A percentile compares a stretch with the other conserved stretches of the same genome.
These are phyloP conservation scores for Rhizopogon hawkerae DNA, from an alignment of 1,284 basidiomycete genomes.

Conservation along the genomic window DNA sequence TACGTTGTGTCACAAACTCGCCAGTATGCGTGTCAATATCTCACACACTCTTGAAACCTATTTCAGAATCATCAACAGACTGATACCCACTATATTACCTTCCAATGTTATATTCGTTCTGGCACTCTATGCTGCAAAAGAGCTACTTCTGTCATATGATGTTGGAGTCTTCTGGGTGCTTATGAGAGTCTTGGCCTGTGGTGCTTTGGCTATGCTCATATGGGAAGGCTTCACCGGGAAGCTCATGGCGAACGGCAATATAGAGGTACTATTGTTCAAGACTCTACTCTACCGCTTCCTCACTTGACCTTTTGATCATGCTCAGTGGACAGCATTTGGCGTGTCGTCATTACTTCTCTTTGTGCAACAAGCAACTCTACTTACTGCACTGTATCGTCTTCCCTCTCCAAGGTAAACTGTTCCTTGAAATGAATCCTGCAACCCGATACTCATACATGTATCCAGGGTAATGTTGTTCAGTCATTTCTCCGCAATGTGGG, in stretches of 20 bases:
- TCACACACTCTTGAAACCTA: neutral
- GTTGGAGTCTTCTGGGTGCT: constrained; percentile 67
- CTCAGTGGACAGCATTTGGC: constrained; percentile 60
- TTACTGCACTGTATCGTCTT: constrained; percentile 57
- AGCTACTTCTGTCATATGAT: constrained; percentile 54
- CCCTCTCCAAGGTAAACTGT: constrained; percentile 50
- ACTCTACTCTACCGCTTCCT: constrained; percentile 1
- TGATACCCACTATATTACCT: constrained; percentile 47
- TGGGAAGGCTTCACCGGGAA: constrained; percentile 51
- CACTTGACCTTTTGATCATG: constrained; percentile 4
- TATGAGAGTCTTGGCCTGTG: constrained; percentile 59
- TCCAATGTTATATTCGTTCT: constrained; percentile 55
- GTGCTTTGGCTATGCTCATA: constrained; percentile 47
- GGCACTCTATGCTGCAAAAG: constrained; percentile 55
- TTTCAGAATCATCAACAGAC: constrained; percentile 38
- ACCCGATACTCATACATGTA: constrained; percentile 1
- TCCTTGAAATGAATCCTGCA: neutral
- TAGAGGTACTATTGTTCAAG: constrained; percentile 43
- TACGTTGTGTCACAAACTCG: constrained; percentile 26
- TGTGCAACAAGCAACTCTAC: constrained; percentile 52
- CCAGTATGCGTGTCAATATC: neutral
- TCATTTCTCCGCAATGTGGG: constrained; percentile 59
- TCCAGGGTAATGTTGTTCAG: constrained; percentile 56
- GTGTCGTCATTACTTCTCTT: constrained; percentile 60
- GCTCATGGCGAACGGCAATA: constrained; percentile 40